phyloP scores from a whole-genome alignment of 805 yeast species.

The Cyberlindnera maritima region DNA sequence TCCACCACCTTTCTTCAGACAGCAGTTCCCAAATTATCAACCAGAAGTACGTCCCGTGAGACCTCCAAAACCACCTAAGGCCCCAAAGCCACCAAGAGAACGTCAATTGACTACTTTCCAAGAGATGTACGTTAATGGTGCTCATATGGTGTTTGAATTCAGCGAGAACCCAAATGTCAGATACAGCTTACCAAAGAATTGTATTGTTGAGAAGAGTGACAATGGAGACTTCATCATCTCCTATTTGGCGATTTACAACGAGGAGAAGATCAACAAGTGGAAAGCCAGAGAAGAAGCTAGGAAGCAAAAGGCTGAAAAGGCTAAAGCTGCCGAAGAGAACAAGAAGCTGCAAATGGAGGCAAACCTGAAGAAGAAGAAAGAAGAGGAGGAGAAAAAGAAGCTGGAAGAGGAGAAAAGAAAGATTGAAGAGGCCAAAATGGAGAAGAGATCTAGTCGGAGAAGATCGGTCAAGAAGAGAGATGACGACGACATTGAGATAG shows the following conservation, averaged over 20 bases:
- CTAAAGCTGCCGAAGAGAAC: constrained; percentile 26
- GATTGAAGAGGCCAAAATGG: constrained; percentile 18
- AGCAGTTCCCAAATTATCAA: constrained; percentile 26
- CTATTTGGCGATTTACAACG: constrained; percentile 32
- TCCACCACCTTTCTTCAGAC: constrained; percentile 38
- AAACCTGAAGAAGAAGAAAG: constrained; percentile 23
- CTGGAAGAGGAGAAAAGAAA: too few relatives aligned
- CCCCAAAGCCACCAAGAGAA: constrained; percentile 37
- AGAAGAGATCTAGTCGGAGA: constrained; percentile 15
- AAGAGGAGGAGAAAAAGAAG: constrained; percentile 18
- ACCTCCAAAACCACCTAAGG: constrained; percentile 21
- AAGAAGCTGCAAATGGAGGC: constrained; percentile 25
- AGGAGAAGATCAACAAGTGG: constrained; percentile 26
- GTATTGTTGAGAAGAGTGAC: constrained; percentile 60
- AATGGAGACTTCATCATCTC: constrained; percentile 37
- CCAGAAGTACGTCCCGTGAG: constrained; percentile 10
- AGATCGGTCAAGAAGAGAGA: constrained; percentile 11
- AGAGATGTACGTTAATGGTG: constrained; percentile 62
- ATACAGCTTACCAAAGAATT: constrained; percentile 70
- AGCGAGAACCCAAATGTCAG: constrained; percentile 75
- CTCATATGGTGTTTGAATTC: constrained; percentile 82
- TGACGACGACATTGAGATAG: constrained; percentile 11
- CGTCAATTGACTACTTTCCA: constrained; percentile 73
- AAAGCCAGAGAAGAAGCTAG: constrained; percentile 18
- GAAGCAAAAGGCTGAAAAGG: constrained; percentile 24